Conservation (phyloP, 2,329 filamentous ascomycete genomes). For the Cladosporium sp. region DNA sequence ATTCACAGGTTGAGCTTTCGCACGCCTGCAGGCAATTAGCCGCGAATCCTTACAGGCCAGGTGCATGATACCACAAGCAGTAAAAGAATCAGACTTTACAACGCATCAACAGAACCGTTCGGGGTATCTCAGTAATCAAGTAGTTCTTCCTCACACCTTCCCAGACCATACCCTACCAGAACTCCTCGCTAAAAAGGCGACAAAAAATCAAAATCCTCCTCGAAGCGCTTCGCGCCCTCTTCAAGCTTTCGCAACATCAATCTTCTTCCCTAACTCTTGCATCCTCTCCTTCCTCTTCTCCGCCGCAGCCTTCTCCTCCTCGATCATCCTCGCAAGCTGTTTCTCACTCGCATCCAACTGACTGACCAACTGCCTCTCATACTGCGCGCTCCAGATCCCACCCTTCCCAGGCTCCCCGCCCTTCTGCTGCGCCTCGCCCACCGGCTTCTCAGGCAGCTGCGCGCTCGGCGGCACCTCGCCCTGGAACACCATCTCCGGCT, state of each 20-base stretch:
- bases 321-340: conserved; percentile 46
- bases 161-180: neutral
- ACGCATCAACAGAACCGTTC: no score
- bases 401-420: conserved; percentile 53
- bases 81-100: no score
- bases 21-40: no score
- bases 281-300: conserved; percentile 26
- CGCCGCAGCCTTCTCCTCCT: conserved; percentile 24
- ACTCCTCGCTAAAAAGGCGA: neutral
- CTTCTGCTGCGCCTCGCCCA: conserved; percentile 52
- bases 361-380: conserved; percentile 26
- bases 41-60: no score
- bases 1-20: no score
- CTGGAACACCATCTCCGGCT: conserved; percentile 46
- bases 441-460: conserved; percentile 63
- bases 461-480: conserved; percentile 58
- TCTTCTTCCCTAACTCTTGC: conserved; percentile 20
- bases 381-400: conserved; percentile 44
- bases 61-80: no score
- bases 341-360: conserved; percentile 53
- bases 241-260: conserved; percentile 14
- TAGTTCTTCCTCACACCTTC: neutral
- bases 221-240: neutral
- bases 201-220: neutral
- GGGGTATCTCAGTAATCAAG: neutral